Base-by-base conservation (phyloP, 2,329 filamentous ascomycete genomes). In the Hirsutella minnesotensis region DNA sequence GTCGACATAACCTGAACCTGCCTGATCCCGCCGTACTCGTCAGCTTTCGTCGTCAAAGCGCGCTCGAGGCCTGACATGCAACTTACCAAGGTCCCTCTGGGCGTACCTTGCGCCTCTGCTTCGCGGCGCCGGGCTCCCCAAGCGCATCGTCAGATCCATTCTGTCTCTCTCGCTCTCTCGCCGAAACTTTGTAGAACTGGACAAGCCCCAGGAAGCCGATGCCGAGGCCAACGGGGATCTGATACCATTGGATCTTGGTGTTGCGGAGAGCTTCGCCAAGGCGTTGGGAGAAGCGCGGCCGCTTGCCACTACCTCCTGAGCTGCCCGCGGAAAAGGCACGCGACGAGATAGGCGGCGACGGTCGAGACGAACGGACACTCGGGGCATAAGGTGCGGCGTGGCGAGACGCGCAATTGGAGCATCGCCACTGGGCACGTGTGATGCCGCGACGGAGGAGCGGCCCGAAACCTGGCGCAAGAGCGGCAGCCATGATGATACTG, bases 1-100 rank as follows among this genome's bases (percentile, higher is more conserved):
- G 87, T 94, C 8, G 87, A 94, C 84, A 95, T 94, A 59, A 95
- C 77, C 59, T 89, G 85, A 41, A 95, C 86, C 57, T 90, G 86
- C 86, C 73, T 76, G 42, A 5, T 16, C 4, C 15, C 18, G n/a
- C 15, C 18, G n/a, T 36, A 3, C 22, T 4, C 16, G 42, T 46
- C 27, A 44, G 38, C 30, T 18, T 19, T 15, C 5, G 15, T 24
- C 9, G 27, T 10, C 30, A 21, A n/a, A 12, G 4, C 9, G 7
- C 19, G 9, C 9, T 30, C 3, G 9, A 13, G 18, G 15, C 18
- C 5, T 18, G 22, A 18, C 9, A 13, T 9, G 16, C 13, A 24
- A n/a, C 62, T 52, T 67, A 81, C 82, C 89, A 95, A 61, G 89
- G 87, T 21, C 89, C 89, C 44, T 86, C 85, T 2, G 86, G 87